Evolutionary conservation across 176 grass and related monocot species (phyloP).

Genomic region (Secale cereale): DNA sequence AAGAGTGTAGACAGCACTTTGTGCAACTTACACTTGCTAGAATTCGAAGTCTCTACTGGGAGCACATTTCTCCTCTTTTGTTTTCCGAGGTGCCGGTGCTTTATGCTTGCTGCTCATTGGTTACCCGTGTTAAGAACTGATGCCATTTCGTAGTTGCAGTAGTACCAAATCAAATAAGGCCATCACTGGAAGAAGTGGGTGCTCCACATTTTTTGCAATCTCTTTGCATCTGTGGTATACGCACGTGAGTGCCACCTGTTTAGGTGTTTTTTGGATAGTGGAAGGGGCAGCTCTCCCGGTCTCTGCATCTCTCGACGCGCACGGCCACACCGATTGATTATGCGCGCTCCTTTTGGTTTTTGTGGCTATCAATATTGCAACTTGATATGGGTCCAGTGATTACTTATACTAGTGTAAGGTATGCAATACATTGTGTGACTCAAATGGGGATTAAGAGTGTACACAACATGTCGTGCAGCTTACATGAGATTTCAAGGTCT

Average conservation of each 20-base stretch:
- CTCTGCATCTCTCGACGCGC: not conserved
- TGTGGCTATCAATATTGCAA: not conserved
- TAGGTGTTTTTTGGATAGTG: not conserved
- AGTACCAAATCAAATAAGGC: not conserved
- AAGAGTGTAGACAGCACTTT: too few species aligned
- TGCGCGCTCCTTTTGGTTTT: not conserved
- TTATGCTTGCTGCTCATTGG: not conserved
- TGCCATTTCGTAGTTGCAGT: not conserved
- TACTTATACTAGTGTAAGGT: not conserved
- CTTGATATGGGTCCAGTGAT: not conserved
- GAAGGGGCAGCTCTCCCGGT: not conserved
- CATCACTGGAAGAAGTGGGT: not conserved
- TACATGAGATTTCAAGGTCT: not conserved
- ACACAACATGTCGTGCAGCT: not conserved
- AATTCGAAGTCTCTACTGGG: not conserved
- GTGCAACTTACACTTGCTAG: not conserved
- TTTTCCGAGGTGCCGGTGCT: not conserved
- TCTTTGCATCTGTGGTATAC: not conserved
- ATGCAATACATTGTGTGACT: not conserved
- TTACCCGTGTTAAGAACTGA: not conserved
- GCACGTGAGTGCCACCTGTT: not conserved
- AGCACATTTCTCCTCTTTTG: not conserved
- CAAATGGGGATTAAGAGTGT: not conserved
- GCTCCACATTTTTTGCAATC: not conserved
- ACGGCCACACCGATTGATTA: not conserved